These are phyloP conservation scores for Ophiostoma australiae DNA, from an alignment of 2,329 filamentous ascomycete genomes.

Conservation along the genomic window DNA sequence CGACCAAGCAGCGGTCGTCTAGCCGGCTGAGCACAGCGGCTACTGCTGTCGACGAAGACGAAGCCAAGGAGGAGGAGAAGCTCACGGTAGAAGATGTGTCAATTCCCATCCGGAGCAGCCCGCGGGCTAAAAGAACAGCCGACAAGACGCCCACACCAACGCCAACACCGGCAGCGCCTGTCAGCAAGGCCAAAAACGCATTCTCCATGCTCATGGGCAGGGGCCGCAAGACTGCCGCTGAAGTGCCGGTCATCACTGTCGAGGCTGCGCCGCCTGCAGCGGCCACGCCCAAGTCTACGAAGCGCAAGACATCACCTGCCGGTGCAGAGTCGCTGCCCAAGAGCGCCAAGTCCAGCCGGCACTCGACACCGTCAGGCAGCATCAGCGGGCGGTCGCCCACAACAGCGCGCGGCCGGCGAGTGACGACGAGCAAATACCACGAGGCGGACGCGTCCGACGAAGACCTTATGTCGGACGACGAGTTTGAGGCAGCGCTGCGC, in stretches of 20 bases:
- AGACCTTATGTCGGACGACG: constrained; percentile 67
- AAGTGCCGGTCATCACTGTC: not conserved
- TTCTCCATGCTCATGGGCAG: constrained; percentile 54
- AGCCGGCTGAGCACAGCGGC: constrained; percentile 34
- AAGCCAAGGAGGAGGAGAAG: not conserved
- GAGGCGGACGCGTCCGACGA: constrained; percentile 57
- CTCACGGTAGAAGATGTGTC: constrained; percentile 14
- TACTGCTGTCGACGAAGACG: not conserved
- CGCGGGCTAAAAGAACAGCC: constrained; percentile 30
- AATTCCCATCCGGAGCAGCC: constrained; percentile 36
- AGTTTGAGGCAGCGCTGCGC: constrained; percentile 75
- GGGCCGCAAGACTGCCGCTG: constrained; percentile 7
- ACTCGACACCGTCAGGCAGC: constrained; percentile 62
- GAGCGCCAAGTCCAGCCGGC: constrained; percentile 67
- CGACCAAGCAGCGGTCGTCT: not conserved
- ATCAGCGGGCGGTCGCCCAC: constrained; percentile 48
- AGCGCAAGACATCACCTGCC: constrained; percentile 38
- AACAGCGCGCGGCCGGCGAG: constrained; percentile 32
- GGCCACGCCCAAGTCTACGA: constrained; percentile 29
- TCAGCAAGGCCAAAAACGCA: constrained; percentile 39
- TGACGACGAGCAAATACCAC: constrained; percentile 44
- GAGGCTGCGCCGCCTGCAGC: constrained; percentile 9
- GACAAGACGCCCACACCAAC: constrained; percentile 27
- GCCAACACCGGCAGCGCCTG: constrained; percentile 27
- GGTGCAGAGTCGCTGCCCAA: constrained; percentile 49